These are phyloP conservation scores for Russula emetica DNA, from an alignment of 768 basidiomycete genomes.

Conservation along the genomic window DNA sequence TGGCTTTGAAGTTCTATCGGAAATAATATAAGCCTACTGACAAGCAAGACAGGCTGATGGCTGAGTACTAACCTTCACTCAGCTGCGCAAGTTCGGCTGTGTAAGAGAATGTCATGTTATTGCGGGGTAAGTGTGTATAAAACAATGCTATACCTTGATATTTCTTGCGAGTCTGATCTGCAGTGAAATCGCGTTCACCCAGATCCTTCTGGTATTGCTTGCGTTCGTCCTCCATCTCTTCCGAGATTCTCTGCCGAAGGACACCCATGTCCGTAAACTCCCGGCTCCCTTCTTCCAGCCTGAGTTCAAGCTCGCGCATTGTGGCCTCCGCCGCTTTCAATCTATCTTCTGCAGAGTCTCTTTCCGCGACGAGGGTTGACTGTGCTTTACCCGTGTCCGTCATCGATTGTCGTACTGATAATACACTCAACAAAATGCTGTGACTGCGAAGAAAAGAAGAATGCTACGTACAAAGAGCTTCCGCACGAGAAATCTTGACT, in stretches of 20 bases:
- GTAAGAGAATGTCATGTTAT: neutral
- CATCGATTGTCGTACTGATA: slow-evolving; percentile 55
- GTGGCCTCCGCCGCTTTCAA: slow-evolving; percentile 49
- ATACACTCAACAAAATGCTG: neutral
- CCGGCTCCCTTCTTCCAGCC: slow-evolving; percentile 63
- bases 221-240: slow-evolving; percentile 74
- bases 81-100: slow-evolving; percentile 73
- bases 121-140: neutral
- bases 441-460: neutral
- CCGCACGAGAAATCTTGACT: slow-evolving; percentile 59
- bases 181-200: slow-evolving; percentile 70
- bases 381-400: slow-evolving; percentile 58
- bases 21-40: neutral
- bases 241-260: slow-evolving; percentile 62
- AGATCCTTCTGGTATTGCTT: slow-evolving; percentile 76
- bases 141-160: slow-evolving; percentile 60
- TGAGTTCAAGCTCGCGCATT: slow-evolving; percentile 54
- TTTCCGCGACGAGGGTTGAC: slow-evolving; percentile 47
- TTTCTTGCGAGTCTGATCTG: slow-evolving; percentile 79
- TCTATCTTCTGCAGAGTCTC: slow-evolving; percentile 48
- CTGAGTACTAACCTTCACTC: slow-evolving; percentile 56
- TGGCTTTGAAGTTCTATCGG: slow-evolving; percentile 68
- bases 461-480: slow-evolving; percentile 50
- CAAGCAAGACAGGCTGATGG: neutral
- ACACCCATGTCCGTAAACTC: slow-evolving; percentile 62